Evolutionary conservation across 2,329 filamentous ascomycete species (phyloP).

Genomic region (Cytospora chrysosperma): DNA sequence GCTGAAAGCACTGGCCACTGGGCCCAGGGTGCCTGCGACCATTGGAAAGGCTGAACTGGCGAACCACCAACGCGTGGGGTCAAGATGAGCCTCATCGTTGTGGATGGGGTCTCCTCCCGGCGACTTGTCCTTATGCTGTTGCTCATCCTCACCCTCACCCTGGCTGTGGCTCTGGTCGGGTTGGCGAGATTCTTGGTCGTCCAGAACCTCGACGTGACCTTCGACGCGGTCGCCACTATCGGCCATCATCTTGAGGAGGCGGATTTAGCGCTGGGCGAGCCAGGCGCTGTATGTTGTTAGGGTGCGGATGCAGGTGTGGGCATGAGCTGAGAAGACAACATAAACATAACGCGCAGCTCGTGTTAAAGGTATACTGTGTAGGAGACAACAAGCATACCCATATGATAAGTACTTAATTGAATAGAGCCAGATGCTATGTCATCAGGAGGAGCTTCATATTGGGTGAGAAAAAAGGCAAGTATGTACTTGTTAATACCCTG

Average conservation of each 20-base stretch:
- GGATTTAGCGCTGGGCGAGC: constrained; percentile 12
- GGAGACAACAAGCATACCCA: neutral
- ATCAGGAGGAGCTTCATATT: too few species aligned
- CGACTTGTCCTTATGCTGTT: constrained; percentile 26
- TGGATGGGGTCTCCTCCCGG: constrained; percentile 27
- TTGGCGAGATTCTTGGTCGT: constrained; percentile 5
- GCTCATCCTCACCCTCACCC: constrained; percentile 28
- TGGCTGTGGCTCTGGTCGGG: constrained; percentile 28
- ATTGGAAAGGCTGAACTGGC: constrained; percentile 69
- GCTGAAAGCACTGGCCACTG: constrained; percentile 83
- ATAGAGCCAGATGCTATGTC: too few species aligned
- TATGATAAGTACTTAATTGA: too few species aligned
- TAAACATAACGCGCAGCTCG: neutral
- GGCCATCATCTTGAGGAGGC: constrained; percentile 32
- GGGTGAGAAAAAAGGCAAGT: too few species aligned
- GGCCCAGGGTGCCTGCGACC: constrained; percentile 79
- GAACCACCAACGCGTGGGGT: constrained; percentile 62
- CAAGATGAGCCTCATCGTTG: constrained; percentile 43
- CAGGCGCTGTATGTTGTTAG: neutral
- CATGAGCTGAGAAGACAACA: neutral
- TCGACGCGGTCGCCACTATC: constrained; percentile 31
- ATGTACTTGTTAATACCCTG: too few species aligned
- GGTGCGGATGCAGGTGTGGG: neutral
- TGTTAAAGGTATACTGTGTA: neutral
- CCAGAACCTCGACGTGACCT: constrained; percentile 26